Conservation (phyloP, 768 basidiomycete species). For the Rhizopogon salebrosus region DNA sequence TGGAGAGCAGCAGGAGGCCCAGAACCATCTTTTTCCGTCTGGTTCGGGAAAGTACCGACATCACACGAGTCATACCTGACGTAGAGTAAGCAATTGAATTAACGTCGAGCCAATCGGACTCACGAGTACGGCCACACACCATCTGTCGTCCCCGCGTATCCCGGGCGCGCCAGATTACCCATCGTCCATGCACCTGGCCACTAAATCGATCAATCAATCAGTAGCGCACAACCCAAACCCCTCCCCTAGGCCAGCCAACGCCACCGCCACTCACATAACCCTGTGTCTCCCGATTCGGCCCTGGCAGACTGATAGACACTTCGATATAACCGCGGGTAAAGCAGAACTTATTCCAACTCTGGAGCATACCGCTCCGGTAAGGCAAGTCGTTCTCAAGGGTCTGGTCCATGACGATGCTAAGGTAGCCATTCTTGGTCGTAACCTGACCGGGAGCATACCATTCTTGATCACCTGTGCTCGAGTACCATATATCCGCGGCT, state of each 20-base stretch:
- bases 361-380: constrained; percentile 75
- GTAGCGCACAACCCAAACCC: neutral
- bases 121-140: constrained; percentile 83
- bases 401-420: constrained; percentile 67
- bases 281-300: constrained; percentile 44
- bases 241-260: neutral
- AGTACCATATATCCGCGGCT: constrained; percentile 69
- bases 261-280: constrained; percentile 36
- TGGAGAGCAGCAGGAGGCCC: constrained; percentile 60
- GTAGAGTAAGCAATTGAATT: neutral
- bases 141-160: constrained; percentile 75
- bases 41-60: constrained; percentile 52
- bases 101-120: constrained; percentile 9
- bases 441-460: constrained; percentile 72
- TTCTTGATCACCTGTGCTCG: constrained; percentile 63
- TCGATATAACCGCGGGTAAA: constrained; percentile 77
- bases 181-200: constrained; percentile 90
- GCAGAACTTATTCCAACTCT: constrained; percentile 90
- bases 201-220: constrained; percentile 23
- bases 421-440: constrained; percentile 58
- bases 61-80: constrained; percentile 51
- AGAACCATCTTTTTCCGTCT: constrained; percentile 38
- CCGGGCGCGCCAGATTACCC: constrained; percentile 83
- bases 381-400: constrained; percentile 47
- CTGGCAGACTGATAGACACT: constrained; percentile 54